Evolutionary conservation across 352 stramenopile species (phyloP).

Genomic region (Pythium sp.): DNA sequence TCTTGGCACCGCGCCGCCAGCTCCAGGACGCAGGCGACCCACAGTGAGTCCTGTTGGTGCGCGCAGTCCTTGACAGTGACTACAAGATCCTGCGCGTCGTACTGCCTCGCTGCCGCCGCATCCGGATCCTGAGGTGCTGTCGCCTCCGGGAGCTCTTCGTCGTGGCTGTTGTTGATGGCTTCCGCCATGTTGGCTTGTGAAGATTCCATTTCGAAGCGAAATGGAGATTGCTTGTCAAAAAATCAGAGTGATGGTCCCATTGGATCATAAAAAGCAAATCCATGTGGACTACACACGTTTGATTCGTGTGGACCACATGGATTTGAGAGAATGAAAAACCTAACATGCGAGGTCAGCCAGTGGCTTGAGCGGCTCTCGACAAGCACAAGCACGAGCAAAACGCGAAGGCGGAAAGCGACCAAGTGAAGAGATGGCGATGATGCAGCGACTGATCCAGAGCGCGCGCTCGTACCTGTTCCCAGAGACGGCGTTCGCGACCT

Average conservation of each 20-base stretch:
- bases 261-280: no score
- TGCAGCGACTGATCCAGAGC: slow-evolving; percentile 70
- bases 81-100: neutral
- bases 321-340: no score
- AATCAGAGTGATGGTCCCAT: neutral
- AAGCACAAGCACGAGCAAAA: slow-evolving; percentile 5
- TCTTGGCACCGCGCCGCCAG: slow-evolving; percentile 11
- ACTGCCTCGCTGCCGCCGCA: neutral
- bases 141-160: neutral
- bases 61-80: neutral
- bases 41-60: slow-evolving; percentile 2
- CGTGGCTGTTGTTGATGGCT: neutral
- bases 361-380: slow-evolving; percentile 8
- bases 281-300: no score
- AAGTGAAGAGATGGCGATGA: slow-evolving; percentile 27
- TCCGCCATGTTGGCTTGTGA: neutral
- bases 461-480: slow-evolving; percentile 54
- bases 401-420: neutral
- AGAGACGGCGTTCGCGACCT: slow-evolving; percentile 41
- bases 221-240: neutral
- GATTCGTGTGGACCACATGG: no score
- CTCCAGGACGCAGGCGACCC: slow-evolving; percentile 13
- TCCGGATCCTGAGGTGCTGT: neutral
- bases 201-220: neutral
- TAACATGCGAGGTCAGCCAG: neutral